Evolutionary conservation across 345 rosid genomes (phyloP).

Genomic region (Physaria fendleri): DNA sequence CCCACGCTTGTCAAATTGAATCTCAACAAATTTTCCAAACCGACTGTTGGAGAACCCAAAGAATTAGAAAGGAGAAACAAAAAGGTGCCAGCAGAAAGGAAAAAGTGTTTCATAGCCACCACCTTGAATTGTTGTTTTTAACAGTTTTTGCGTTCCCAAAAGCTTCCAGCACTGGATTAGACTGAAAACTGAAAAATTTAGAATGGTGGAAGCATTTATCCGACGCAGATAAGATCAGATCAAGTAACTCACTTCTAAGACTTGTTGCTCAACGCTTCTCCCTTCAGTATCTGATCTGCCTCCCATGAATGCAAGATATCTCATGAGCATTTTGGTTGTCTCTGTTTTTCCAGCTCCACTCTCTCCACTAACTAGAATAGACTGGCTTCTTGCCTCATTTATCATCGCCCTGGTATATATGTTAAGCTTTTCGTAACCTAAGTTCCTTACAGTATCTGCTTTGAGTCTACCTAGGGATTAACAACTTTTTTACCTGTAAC

Average conservation of each 20-base stretch:
- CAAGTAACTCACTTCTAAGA: slow-evolving; percentile 49
- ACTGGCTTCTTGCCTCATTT: slow-evolving; percentile 61
- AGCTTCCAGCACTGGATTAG: slow-evolving; percentile 90
- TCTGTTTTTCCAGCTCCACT: slow-evolving; percentile 98
- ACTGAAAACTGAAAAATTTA: slow-evolving; percentile 36
- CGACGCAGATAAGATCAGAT: neutral
- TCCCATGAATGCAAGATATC: slow-evolving; percentile 88
- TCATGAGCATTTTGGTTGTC: slow-evolving; percentile 88
- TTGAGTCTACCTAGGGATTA: neutral
- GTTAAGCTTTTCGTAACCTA: slow-evolving; percentile 14
- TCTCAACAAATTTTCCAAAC: slow-evolving; percentile 88
- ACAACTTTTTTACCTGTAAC: slow-evolving; percentile 38
- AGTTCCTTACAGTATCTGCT: neutral
- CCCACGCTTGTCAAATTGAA: slow-evolving; percentile 80
- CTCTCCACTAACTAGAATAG: slow-evolving; percentile 77
- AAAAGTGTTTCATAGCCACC: neutral
- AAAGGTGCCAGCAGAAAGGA: neutral
- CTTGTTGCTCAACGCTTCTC: slow-evolving; percentile 74
- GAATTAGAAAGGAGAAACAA: neutral
- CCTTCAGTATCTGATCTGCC: slow-evolving; percentile 69
- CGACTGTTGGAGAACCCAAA: slow-evolving; percentile 40
- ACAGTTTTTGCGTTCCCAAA: slow-evolving; percentile 92
- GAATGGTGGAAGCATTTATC: slow-evolving; percentile 9
- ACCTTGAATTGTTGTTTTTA: slow-evolving; percentile 91
- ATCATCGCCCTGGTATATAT: slow-evolving; percentile 49